Percentiles rank a stretch among this genome's conserved stretches.
phyloP scores from a whole-genome alignment of 73 alveolate genomes.

The Halteria grandinella region DNA sequence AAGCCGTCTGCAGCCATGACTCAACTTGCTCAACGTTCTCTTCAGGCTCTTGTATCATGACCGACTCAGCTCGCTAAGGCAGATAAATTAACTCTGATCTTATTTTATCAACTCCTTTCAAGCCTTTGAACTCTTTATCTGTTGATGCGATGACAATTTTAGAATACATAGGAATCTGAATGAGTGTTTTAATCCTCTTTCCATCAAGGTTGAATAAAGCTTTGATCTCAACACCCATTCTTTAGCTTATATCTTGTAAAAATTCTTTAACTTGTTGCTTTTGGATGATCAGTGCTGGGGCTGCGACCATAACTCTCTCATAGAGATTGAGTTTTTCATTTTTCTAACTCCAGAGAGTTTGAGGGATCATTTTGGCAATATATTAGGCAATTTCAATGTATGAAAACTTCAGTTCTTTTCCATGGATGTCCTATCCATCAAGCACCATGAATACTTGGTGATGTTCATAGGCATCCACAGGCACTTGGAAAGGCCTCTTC shows the following conservation, averaged over 20 bases:
- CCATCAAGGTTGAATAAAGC: not conserved
- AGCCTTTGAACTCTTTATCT: conserved; percentile 29
- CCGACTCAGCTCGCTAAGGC: not conserved
- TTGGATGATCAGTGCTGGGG: not conserved
- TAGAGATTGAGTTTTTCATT: not conserved
- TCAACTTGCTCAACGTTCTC: not conserved
- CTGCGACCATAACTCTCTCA: conserved; percentile 4
- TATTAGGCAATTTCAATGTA: conserved; percentile 10
- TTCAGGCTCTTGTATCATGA: too few species aligned
- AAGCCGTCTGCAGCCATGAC: conserved; percentile 6
- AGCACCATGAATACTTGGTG: conserved; percentile 9
- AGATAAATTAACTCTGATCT: not conserved
- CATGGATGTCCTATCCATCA: conserved; percentile 3
- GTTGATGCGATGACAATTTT: not conserved
- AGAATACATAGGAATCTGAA: conserved; percentile 10
- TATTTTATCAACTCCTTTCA: not conserved
- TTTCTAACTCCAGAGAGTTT: not conserved
- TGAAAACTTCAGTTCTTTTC: not conserved
- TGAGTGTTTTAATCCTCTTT: not conserved
- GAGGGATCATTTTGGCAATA: conserved; percentile 32
- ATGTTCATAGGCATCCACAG: too few species aligned
- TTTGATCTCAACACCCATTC: not conserved
- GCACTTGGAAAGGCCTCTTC: too few species aligned
- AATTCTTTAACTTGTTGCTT: not conserved
- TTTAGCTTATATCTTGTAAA: not conserved